Evolutionary conservation across 192 early-diverging fungal species (phyloP), one percentile per base, ranked within the genome.

Genomic region (Linnemannia exigua): DNA sequence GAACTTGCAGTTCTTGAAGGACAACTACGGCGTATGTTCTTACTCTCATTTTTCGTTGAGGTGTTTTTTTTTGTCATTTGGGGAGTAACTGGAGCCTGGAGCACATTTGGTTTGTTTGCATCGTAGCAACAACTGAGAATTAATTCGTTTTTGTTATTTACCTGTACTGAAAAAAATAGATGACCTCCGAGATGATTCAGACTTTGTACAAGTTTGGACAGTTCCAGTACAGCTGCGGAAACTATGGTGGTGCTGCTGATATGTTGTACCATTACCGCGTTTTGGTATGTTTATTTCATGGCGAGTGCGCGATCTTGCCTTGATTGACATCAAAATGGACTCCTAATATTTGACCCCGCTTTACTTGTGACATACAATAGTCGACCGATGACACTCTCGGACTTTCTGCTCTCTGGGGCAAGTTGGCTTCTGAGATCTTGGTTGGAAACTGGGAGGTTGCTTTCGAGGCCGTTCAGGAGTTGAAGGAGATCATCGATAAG

Each of bases 181-280:
- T 96, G 90, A 96, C 94, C 37, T 91, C 94, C n/a, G 95, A 96
- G 77, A 96, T 96, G 94, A 91, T 98, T 52, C 91, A 94, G 73
- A 91, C 94, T 61, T 90, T 98, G 79, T 99, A 97, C 90, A 93
- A 96, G 58, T 95, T 93, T 82, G 96, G 97, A 41, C 93, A 95
- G 87, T 95, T 96, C 85, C 96, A 97, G 92, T 99, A 95, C 91
- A 95, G 93, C 88, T 95, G 96, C 89, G 98, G 98, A 81, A 95
- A 95, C 88, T 98, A 99, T 87, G 93, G 93, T 74, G 94, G 94
- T 72, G 95, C 97, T 70, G 96, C 98, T 9, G 97, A 97, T 83
- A 95, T 98, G 92, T 89, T 99, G 74, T 97, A 96, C 82, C 97
- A 98, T 86, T 99, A 95, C 91, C 96, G 97, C 79, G 95, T 98